These are phyloP conservation scores for Entonaema liquescens DNA, from an alignment of 495 filamentous ascomycete species.

Conservation along the genomic window DNA sequence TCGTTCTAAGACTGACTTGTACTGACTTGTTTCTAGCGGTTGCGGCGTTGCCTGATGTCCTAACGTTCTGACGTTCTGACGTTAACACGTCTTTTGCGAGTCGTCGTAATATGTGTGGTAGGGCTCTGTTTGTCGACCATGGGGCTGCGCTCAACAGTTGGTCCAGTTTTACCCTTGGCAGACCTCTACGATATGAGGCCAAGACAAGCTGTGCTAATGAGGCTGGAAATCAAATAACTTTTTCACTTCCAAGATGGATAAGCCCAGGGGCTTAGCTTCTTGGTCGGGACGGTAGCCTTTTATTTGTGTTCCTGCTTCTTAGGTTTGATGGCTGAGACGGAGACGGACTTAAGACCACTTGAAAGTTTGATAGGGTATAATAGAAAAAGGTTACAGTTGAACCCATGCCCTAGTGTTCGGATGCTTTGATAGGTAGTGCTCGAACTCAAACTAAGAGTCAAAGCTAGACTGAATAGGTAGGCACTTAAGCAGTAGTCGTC, in stretches of 20 bases:
- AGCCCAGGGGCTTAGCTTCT: slow-evolving; percentile 31
- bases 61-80: slow-evolving; percentile 1
- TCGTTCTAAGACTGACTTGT: slow-evolving; percentile 8
- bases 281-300: slow-evolving; percentile 15
- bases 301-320: slow-evolving; percentile 20
- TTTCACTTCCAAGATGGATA: slow-evolving; percentile 24
- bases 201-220: slow-evolving; percentile 29
- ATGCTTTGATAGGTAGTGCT: slow-evolving; percentile 6
- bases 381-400: slow-evolving; percentile 23
- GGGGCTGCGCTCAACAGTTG: slow-evolving; percentile 37
- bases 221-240: slow-evolving; percentile 4
- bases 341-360: slow-evolving; percentile 13
- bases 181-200: slow-evolving; percentile 28
- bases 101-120: slow-evolving; percentile 27
- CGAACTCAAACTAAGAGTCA: slow-evolving; percentile 14
- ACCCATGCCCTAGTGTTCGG: slow-evolving; percentile 16
- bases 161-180: slow-evolving; percentile 29
- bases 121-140: slow-evolving; percentile 25
- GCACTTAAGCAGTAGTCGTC: slow-evolving; percentile 1
- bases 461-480: slow-evolving; percentile 21
- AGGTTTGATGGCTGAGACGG: slow-evolving; percentile 13
- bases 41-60: slow-evolving; percentile 26
- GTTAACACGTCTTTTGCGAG: slow-evolving; percentile 26
- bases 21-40: slow-evolving; percentile 20
- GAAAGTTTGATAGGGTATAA: slow-evolving; percentile 5